Evolutionary conservation across 768 basidiomycete genomes (phyloP).

Genomic region (Lactifluus pinguis): DNA sequence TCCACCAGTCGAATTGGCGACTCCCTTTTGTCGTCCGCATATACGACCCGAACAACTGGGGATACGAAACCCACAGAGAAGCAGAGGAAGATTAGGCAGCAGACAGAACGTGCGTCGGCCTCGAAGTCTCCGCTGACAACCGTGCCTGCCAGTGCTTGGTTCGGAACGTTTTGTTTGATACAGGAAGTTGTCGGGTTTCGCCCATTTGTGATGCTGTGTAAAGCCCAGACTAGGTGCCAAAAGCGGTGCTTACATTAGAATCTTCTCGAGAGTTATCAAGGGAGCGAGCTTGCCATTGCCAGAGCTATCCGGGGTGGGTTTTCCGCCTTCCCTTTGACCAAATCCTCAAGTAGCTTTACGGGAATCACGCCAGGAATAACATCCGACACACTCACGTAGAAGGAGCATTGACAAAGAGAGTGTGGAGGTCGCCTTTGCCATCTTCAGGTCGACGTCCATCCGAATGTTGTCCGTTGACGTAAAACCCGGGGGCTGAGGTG

Average conservation of each 20-base stretch:
- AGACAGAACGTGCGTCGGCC: too few species aligned
- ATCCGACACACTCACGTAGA: constrained; percentile 61
- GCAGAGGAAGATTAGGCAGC: too few species aligned
- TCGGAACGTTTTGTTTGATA: constrained; percentile 46
- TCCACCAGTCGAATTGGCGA: too few species aligned
- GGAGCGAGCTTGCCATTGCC: constrained; percentile 46
- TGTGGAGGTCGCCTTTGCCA: constrained; percentile 48
- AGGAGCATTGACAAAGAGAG: constrained; percentile 77
- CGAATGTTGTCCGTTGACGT: constrained; percentile 20
- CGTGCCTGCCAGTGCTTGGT: constrained; percentile 31
- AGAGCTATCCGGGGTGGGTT: constrained; percentile 51
- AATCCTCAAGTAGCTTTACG: constrained; percentile 49
- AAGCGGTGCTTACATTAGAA: constrained; percentile 46
- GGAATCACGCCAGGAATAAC: constrained; percentile 70
- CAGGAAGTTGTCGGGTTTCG: constrained; percentile 49
- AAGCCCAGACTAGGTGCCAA: neutral
- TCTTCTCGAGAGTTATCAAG: constrained; percentile 51
- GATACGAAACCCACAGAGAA: too few species aligned
- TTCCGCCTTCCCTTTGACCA: constrained; percentile 48
- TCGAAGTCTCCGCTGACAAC: too few species aligned
- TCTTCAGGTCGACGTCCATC: constrained; percentile 28
- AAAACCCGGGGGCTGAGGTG: too few species aligned
- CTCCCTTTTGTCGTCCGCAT: too few species aligned
- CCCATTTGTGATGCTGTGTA: constrained; percentile 59
- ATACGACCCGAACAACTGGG: too few species aligned